Base-by-base conservation (phyloP, 1,284 basidiomycete genomes). In the Dichomitus squalens region DNA sequence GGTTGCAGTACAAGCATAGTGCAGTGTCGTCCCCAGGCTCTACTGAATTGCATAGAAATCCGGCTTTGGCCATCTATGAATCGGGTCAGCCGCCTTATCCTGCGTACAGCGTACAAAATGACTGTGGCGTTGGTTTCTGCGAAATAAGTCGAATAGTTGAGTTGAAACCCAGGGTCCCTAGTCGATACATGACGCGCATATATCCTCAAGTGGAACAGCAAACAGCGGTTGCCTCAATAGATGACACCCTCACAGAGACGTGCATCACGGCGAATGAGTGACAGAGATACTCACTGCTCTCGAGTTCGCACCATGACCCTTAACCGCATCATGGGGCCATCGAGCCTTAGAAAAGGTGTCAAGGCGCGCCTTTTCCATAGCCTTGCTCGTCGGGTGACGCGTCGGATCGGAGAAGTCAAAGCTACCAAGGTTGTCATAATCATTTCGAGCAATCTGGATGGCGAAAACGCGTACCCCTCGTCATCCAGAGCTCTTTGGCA, bases 11-110 rank as follows among this genome's bases (percentile, higher is more conserved):
- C 2, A 93, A 76, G 70, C 93, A 95, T 0, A 84, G 83, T 0
- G 85, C 90, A 0, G 85, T 83, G 69, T 95, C 93, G 57, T 91
- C 87, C 2, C 81, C 85, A 3, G 75, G 65, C 11, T 76, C 70
- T 58, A 83, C 79, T 0, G 92, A 89, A 1, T 84, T 86, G 66
- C 82, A 92, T 0, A 92, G 80, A 65, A 95, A 95, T 4, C 93
- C 93, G 1, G 92, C 92, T 63, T 83, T 83, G 0, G 93, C 89
- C 80, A 95, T 87, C 93, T 95, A 53, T 14, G 35, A 39, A 11
- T 5, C 2, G 6, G 25, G 52, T 49, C 36, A 55, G n/a, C 16
- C 4, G 23, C 8, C 18, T 29, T 9, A n/a, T 20, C 7, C 21
- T 21, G 16, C 23, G 20, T 11, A 16, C 14, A 38, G 7, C 21